Conservation (phyloP, 768 basidiomycete genomes). For the Termitomyces sp. region DNA sequence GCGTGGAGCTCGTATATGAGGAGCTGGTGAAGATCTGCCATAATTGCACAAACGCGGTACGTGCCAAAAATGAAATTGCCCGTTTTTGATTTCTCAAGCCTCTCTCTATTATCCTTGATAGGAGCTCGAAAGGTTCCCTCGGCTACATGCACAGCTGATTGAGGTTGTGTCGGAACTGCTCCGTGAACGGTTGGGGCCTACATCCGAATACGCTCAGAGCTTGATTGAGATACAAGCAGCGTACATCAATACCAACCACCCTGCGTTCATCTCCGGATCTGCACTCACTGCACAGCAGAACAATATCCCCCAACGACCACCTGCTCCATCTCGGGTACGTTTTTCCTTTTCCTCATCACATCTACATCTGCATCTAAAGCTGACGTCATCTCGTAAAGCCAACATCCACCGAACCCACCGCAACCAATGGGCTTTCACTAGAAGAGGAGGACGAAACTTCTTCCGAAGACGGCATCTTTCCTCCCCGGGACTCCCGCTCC, state of each 20-base stretch:
- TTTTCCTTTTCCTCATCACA: neutral
- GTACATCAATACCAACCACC: slow-evolving; percentile 99
- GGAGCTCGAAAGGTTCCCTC: slow-evolving; percentile 96
- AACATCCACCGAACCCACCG: slow-evolving; percentile 59
- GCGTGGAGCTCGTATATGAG: slow-evolving; percentile 98
- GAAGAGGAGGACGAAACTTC: slow-evolving; percentile 65
- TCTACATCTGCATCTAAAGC: slow-evolving; percentile 17
- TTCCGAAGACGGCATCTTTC: slow-evolving; percentile 55
- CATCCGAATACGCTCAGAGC: slow-evolving; percentile 94
- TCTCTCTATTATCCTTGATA: slow-evolving; percentile 27
- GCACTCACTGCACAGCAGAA: slow-evolving; percentile 57
- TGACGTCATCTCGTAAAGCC: slow-evolving; percentile 42
- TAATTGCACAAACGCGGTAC: slow-evolving; percentile 87
- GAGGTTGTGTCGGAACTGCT: slow-evolving; percentile 97
- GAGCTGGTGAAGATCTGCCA: slow-evolving; percentile 99
- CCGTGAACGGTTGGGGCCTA: slow-evolving; percentile 92
- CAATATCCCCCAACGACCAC: slow-evolving; percentile 39
- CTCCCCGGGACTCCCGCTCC: slow-evolving; percentile 60
- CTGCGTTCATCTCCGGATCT: slow-evolving; percentile 85
- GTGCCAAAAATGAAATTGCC: slow-evolving; percentile 25
- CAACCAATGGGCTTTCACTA: slow-evolving; percentile 43
- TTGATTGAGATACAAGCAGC: slow-evolving; percentile 97
- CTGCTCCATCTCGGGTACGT: slow-evolving; percentile 55
- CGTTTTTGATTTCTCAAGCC: neutral
- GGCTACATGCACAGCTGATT: slow-evolving; percentile 88